Base-by-base conservation (phyloP, 2,329 filamentous ascomycete species). In the Apiospora arundinis region DNA sequence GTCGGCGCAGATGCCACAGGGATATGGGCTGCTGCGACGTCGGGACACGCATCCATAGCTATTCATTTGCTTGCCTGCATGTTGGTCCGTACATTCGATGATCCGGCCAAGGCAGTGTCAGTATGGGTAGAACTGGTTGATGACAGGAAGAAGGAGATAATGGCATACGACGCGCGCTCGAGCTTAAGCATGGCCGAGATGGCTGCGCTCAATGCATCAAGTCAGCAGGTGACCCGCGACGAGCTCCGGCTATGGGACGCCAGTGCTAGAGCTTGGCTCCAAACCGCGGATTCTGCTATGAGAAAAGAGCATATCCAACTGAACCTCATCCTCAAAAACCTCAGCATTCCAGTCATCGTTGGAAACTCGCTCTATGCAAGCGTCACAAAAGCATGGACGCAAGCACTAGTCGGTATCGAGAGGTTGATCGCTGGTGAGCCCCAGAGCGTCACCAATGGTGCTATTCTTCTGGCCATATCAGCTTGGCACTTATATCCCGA, bases 41-140 rank as follows among this genome's bases (percentile, higher is more conserved):
- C 81, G 1, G 74, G 77, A 0, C 32, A 56, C 2, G 70, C 65
- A 0, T 78, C 80, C 0, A 74, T 84, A 1, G 71, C 70, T 2
- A 71, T 82, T 0, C 77, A 82, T 70, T 75, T 84, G 1, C 73
- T 81, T 0, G 80, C 79, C 1, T 82, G 81, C 45, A 73, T 83
- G 68, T 71, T 82, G 0, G 81, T 78, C 1, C 69, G 74, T 0
- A 70, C 76, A 0, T 82, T 75, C 72, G 68, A 71, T 11, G 72
- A 72, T 0, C 52, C 52, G 2, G 67, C 73, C 0, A 75, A 81
- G 63, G 77, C 81, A 0, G 78, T 74, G 0, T 79, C 80, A 0
- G 74, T 81, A 8, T 82, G 81, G 81, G 74, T 74, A 1, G 77
- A 82, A 68, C 52, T 82, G 0, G 70, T 81, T 11, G 14, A 37